Conservation (phyloP, 768 basidiomycete species). For the Boletus coccyginus region DNA sequence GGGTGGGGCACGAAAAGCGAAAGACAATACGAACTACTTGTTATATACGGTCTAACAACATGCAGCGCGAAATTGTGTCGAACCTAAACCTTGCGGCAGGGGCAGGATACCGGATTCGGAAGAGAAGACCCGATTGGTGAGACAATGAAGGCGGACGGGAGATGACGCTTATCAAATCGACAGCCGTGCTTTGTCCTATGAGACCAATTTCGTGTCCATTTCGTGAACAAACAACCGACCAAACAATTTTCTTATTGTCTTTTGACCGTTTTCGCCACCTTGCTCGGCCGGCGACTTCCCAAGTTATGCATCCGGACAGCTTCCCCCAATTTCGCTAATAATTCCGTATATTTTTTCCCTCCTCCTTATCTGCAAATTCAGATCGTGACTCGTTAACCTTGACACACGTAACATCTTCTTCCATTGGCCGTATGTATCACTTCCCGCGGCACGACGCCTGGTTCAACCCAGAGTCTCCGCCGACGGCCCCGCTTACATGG, state of each 20-base stretch:
- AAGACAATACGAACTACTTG: slow-evolving; percentile 53
- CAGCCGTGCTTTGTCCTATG: slow-evolving; percentile 28
- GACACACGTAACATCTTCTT: slow-evolving; percentile 28
- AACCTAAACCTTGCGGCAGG: slow-evolving; percentile 31
- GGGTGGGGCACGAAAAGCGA: slow-evolving; percentile 57
- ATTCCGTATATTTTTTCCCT: slow-evolving; percentile 31
- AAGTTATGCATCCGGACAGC: slow-evolving; percentile 19
- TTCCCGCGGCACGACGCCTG: slow-evolving; percentile 31
- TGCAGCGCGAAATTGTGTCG: slow-evolving; percentile 36
- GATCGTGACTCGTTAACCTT: slow-evolving; percentile 32
- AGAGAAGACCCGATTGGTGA: slow-evolving; percentile 26
- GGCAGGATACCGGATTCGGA: slow-evolving; percentile 19
- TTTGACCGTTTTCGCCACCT: slow-evolving; percentile 28
- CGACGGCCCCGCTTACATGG: slow-evolving; percentile 27
- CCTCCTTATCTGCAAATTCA: slow-evolving; percentile 32
- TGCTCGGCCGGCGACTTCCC: slow-evolving; percentile 38
- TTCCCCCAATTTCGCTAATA: slow-evolving; percentile 27
- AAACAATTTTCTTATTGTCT: slow-evolving; percentile 50
- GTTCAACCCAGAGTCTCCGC: slow-evolving; percentile 23
- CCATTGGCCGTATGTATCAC: slow-evolving; percentile 21
- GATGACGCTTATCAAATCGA: slow-evolving; percentile 32
- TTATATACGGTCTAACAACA: slow-evolving; percentile 48
- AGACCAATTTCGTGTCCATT: slow-evolving; percentile 41
- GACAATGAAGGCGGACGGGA: slow-evolving; percentile 32
- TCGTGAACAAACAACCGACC: slow-evolving; percentile 35